Evolutionary conservation across 495 filamentous ascomycete species (phyloP).

Genomic region (Amniculicola lignicola): DNA sequence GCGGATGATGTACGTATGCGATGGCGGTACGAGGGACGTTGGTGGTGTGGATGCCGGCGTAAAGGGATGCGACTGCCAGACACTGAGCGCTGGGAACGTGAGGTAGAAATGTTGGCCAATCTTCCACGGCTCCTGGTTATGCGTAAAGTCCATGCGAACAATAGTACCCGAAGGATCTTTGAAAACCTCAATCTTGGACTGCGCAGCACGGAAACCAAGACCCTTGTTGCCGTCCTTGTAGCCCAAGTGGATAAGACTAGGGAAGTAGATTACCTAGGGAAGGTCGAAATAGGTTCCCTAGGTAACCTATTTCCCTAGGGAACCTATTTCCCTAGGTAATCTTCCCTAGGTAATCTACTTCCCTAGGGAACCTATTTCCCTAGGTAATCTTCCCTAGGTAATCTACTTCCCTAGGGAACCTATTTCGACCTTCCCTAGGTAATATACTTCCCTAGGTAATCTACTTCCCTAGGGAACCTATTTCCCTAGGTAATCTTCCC

Average conservation of each 20-base stretch:
- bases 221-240: slow-evolving; percentile 30
- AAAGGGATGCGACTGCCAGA: slow-evolving; percentile 69
- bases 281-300: too few relatives aligned
- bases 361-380: too few relatives aligned
- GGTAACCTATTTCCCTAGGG: too few relatives aligned
- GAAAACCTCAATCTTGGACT: slow-evolving; percentile 51
- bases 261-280: too few relatives aligned
- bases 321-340: too few relatives aligned
- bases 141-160: slow-evolving; percentile 55
- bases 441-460: too few relatives aligned
- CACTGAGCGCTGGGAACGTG: slow-evolving; percentile 55
- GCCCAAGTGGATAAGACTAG: slow-evolving; percentile 53
- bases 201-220: slow-evolving; percentile 49
- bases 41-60: slow-evolving; percentile 55
- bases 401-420: too few relatives aligned
- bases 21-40: slow-evolving; percentile 35
- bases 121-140: slow-evolving; percentile 55
- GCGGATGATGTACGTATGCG: slow-evolving; percentile 62
- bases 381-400: too few relatives aligned
- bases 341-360: too few relatives aligned
- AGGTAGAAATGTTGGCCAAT: slow-evolving; percentile 67
- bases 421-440: too few relatives aligned
- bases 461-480: too few relatives aligned
- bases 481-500: too few relatives aligned
- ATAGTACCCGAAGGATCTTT: slow-evolving; percentile 51